phyloP scores from a whole-genome alignment of 306 rosid genomes.

The Ceratonia siliqua region DNA sequence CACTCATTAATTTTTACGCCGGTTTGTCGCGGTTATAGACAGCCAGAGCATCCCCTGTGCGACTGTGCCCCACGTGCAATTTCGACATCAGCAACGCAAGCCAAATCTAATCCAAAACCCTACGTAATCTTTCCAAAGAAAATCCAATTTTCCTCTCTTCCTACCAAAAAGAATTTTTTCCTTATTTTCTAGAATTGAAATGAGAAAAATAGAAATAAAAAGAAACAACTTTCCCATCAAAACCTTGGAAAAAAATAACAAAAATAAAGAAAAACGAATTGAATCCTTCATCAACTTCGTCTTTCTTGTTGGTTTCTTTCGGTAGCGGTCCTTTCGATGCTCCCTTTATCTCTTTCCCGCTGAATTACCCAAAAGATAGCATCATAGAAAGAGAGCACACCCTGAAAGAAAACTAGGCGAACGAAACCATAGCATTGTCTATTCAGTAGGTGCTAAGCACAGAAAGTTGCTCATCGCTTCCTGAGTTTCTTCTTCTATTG shows the following conservation, averaged over 20 bases:
- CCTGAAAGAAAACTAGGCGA: not conserved
- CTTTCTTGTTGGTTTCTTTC: slow-evolving; percentile 17
- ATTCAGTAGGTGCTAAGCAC: not conserved
- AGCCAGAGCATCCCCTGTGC: not conserved
- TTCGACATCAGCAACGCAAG: not conserved
- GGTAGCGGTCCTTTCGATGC: slow-evolving; percentile 44
- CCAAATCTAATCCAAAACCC: slow-evolving; percentile 45
- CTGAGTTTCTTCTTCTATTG: slow-evolving; percentile 17
- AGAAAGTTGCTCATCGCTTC: slow-evolving; percentile 15
- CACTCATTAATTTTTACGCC: not conserved
- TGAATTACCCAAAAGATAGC: not conserved
- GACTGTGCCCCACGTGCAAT: slow-evolving; percentile 7
- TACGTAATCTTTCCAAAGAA: not conserved
- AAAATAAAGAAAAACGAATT: not conserved
- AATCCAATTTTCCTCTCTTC: not conserved
- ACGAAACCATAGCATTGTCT: not conserved
- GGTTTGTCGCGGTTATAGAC: not conserved
- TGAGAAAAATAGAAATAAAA: not conserved
- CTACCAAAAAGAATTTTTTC: no score
- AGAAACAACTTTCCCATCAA: not conserved
- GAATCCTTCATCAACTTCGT: slow-evolving; percentile 29
- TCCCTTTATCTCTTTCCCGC: slow-evolving; percentile 3
- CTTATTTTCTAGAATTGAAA: no score
- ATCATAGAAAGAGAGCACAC: not conserved
- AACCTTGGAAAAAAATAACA: not conserved